Conservation (phyloP, 2,329 filamentous ascomycete genomes). For the Fusarium poae region DNA sequence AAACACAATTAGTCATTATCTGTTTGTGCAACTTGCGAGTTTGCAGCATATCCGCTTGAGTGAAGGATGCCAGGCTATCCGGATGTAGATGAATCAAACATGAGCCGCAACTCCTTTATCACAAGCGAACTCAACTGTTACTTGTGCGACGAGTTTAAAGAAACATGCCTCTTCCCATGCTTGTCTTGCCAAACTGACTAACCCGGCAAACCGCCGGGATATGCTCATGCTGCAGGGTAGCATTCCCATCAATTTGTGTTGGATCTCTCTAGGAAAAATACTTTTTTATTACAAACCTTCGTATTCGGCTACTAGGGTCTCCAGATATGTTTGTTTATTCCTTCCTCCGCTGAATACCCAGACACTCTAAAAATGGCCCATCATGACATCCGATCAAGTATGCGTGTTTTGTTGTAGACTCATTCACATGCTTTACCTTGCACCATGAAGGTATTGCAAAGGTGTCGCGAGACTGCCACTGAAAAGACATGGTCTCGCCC, state of each 20-base stretch:
- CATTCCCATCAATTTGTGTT: neutral
- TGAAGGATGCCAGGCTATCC: neutral
- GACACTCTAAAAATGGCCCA: slow-evolving; percentile 51
- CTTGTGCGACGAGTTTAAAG: neutral
- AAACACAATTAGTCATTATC: accelerated
- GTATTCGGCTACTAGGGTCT: neutral
- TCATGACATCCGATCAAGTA: slow-evolving; percentile 55
- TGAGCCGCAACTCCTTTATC: neutral
- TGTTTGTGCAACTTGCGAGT: neutral
- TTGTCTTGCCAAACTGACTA: neutral
- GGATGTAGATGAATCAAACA: neutral
- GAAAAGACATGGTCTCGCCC: slow-evolving; percentile 52
- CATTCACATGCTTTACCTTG: slow-evolving; percentile 60
- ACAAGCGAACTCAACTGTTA: neutral
- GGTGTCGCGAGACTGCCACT: slow-evolving; percentile 64
- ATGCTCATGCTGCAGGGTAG: neutral
- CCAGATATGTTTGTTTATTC: neutral
- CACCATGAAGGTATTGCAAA: slow-evolving; percentile 68
- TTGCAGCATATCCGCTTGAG: accelerated
- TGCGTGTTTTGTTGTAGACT: slow-evolving; percentile 45
- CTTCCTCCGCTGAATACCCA: slow-evolving; percentile 23
- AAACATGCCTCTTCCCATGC: neutral
- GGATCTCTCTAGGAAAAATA: neutral
- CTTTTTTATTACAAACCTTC: neutral
- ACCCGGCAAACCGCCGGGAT: neutral